These are phyloP conservation scores for Trametes gibbosa DNA, from an alignment of 768 basidiomycete species.

Conservation along the genomic window DNA sequence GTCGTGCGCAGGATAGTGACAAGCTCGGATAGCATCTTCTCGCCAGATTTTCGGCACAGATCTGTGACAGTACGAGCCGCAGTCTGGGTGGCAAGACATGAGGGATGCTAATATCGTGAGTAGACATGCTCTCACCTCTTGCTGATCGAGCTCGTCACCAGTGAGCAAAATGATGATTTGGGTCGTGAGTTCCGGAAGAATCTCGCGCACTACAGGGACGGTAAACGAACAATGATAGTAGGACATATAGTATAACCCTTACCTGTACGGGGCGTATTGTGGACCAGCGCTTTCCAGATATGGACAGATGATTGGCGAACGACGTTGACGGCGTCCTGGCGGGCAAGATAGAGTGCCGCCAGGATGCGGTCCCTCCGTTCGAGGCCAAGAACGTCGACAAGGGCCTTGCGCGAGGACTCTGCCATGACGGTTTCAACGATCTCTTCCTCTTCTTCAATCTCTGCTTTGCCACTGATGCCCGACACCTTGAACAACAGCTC, in stretches of 20 bases:
- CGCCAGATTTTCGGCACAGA: conserved; percentile 93
- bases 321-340: conserved; percentile 86
- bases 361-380: conserved; percentile 91
- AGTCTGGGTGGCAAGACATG: conserved; percentile 48
- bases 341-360: conserved; percentile 86
- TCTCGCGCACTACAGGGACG: conserved; percentile 78
- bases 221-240: conserved; percentile 4
- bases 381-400: conserved; percentile 82
- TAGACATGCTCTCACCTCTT: conserved; percentile 57
- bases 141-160: conserved; percentile 77
- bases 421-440: conserved; percentile 60
- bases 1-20: conserved; percentile 73
- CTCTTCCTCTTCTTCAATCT: conserved; percentile 78
- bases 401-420: conserved; percentile 81
- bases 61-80: conserved; percentile 87
- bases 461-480: conserved; percentile 88
- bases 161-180: conserved; percentile 80
- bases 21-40: conserved; percentile 82
- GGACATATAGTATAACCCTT: conserved; percentile 17
- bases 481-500: conserved; percentile 96
- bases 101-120: not conserved
- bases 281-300: conserved; percentile 97
- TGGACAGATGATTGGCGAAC: conserved; percentile 91
- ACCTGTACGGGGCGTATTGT: conserved; percentile 93
- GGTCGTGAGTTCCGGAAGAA: conserved; percentile 78